These are phyloP conservation scores for Gynostemma pentaphyllum DNA, from an alignment of 306 rosid genomes.

Conservation along the genomic window DNA sequence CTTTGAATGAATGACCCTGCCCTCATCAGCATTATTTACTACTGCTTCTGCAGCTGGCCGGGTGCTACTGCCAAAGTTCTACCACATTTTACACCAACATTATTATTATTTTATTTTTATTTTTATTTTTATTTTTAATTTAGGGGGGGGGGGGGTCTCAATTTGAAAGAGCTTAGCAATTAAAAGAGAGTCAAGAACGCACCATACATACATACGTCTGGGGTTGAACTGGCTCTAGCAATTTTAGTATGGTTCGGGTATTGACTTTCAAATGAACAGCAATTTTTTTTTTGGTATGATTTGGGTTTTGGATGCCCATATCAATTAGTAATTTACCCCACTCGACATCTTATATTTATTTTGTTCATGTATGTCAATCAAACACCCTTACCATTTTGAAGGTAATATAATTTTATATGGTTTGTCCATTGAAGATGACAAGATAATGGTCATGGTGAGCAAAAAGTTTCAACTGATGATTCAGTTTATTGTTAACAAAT, in stretches of 20 bases:
- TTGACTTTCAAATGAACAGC: conserved; percentile 65
- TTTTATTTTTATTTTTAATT: conserved; percentile 8
- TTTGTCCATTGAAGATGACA: not conserved
- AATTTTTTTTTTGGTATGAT: too few relatives aligned
- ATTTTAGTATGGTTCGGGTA: conserved; percentile 88
- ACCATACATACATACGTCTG: too few relatives aligned
- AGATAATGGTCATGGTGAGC: not conserved
- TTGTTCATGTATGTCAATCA: too few relatives aligned
- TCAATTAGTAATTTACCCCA: too few relatives aligned
- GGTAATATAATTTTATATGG: too few relatives aligned
- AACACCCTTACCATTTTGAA: too few relatives aligned
- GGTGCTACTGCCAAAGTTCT: not conserved
- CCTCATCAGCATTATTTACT: conserved; percentile 42
- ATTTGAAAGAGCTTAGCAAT: not conserved
- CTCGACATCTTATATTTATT: too few relatives aligned
- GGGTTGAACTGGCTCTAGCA: too few relatives aligned
- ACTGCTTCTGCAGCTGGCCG: conserved; percentile 18
- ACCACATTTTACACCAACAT: conserved; percentile 15
- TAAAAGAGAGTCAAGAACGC: conserved; percentile 97
- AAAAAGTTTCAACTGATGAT: not conserved
- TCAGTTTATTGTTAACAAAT: not conserved
- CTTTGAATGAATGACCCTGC: conserved; percentile 56
- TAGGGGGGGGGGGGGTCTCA: conserved; percentile 1
- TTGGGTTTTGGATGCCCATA: too few relatives aligned
- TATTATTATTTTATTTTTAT: conserved; percentile 47